phyloP scores from a whole-genome alignment of 1,284 basidiomycete species.

The Pseudozyma sp. region DNA sequence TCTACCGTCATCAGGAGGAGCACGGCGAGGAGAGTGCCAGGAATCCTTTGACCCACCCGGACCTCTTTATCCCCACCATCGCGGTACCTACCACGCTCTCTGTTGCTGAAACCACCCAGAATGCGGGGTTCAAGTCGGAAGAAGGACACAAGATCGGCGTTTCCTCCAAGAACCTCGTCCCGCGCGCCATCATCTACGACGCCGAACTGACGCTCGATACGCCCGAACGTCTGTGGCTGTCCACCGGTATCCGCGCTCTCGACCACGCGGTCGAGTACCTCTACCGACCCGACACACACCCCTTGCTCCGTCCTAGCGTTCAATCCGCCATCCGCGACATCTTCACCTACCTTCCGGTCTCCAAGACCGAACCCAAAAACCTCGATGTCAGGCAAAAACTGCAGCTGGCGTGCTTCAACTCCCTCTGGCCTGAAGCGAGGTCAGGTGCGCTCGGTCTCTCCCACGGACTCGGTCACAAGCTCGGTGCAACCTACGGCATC shows the following conservation, averaged over 20 bases:
- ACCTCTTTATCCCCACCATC: constrained; percentile 70
- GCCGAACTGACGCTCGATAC: constrained; percentile 80
- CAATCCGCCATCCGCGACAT: constrained; percentile 74
- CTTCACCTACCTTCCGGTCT: constrained; percentile 78
- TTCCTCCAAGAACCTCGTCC: constrained; percentile 67
- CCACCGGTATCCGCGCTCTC: constrained; percentile 74
- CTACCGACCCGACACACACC: constrained; percentile 75
- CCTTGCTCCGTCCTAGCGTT: constrained; percentile 71
- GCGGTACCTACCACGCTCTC: constrained; percentile 84
- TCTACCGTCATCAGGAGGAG: constrained; percentile 37
- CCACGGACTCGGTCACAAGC: constrained; percentile 75
- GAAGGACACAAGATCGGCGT: constrained; percentile 77
- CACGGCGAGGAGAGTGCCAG: constrained; percentile 29
- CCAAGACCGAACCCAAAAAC: constrained; percentile 75
- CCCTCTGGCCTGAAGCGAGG: constrained; percentile 76
- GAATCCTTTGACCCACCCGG: constrained; percentile 13
- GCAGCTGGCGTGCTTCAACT: constrained; percentile 80
- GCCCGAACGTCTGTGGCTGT: constrained; percentile 82
- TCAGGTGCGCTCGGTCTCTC: constrained; percentile 78
- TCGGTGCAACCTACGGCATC: constrained; percentile 81
- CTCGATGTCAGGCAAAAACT: constrained; percentile 77
- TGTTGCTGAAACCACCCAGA: constrained; percentile 77
- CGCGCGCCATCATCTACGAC: constrained; percentile 77
- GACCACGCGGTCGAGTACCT: constrained; percentile 83
- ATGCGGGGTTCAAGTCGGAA: constrained; percentile 81